Conservation (phyloP, 768 basidiomycete species). For the Lentinula edodes region DNA sequence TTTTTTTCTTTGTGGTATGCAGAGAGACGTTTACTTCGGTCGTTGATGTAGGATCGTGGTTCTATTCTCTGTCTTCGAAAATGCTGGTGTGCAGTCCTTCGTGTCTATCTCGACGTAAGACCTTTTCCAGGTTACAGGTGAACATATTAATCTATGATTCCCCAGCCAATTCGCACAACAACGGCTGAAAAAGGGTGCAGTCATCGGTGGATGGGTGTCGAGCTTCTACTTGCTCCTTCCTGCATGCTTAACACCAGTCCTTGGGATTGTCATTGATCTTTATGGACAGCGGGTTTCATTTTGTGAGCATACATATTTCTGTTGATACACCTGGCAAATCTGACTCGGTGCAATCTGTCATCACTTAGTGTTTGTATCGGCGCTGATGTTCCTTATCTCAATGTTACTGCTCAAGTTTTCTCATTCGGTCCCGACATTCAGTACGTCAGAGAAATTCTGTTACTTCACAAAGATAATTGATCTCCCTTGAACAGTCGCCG, state of each 20-base stretch:
- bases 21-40: background rate
- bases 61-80: slow-evolving; percentile 26
- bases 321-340: background rate
- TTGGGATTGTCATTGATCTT: slow-evolving; percentile 34
- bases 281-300: slow-evolving; percentile 32
- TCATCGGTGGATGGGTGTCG: slow-evolving; percentile 39
- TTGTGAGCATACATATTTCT: slow-evolving; percentile 18
- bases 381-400: slow-evolving; percentile 31
- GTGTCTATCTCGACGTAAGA: slow-evolving; percentile 36
- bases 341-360: background rate
- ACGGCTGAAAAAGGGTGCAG: slow-evolving; percentile 33
- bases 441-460: slow-evolving; percentile 14
- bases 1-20: slow-evolving; percentile 26
- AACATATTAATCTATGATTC: background rate
- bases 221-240: slow-evolving; percentile 37
- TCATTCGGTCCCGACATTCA: slow-evolving; percentile 29
- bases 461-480: background rate
- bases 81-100: slow-evolving; percentile 37
- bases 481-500: slow-evolving; percentile 22
- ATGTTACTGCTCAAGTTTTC: slow-evolving; percentile 36
- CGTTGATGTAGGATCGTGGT: background rate
- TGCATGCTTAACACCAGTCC: slow-evolving; percentile 31
- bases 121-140: background rate
- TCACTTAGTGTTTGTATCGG: slow-evolving; percentile 30
- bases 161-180: slow-evolving; percentile 36